phyloP scores from a whole-genome alignment of 306 rosid genomes.

The Ceratonia siliqua region DNA sequence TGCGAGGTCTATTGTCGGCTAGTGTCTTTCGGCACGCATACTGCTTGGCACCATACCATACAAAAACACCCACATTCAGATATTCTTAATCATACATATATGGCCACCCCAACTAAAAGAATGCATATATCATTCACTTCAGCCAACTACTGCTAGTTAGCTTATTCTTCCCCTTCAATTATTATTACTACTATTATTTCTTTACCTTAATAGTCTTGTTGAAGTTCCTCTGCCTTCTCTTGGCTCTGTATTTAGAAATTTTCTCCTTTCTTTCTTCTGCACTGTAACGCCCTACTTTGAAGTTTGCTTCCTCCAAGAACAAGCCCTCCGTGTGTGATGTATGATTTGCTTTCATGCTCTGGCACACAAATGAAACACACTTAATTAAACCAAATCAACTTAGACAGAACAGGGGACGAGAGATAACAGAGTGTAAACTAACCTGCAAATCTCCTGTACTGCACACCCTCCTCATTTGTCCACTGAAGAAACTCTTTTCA shows the following conservation, averaged over 20 bases:
- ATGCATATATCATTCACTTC: too few species aligned
- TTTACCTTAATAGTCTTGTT: constrained; percentile 91
- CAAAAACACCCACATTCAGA: constrained; percentile 17
- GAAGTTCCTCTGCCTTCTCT: constrained; percentile 88
- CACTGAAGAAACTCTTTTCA: constrained; percentile 41
- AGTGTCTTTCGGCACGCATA: constrained; percentile 97
- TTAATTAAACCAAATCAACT: not conserved
- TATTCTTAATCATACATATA: too few species aligned
- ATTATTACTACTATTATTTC: not conserved
- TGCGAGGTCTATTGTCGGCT: constrained; percentile 90
- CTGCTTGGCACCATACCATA: constrained; percentile 54
- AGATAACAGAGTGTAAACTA: not conserved
- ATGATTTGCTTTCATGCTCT: constrained; percentile 50
- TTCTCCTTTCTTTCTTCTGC: constrained; percentile 85
- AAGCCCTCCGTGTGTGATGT: constrained; percentile 46
- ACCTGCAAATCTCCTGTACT: constrained; percentile 91
- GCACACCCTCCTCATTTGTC: constrained; percentile 62
- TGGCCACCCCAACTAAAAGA: too few species aligned
- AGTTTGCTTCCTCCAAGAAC: constrained; percentile 56
- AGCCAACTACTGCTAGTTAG: not conserved
- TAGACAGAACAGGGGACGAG: not conserved
- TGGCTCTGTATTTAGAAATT: constrained; percentile 92
- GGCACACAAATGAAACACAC: not conserved
- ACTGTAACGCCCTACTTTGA: constrained; percentile 77
- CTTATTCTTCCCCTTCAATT: not conserved